phyloP scores from a whole-genome alignment of 2,329 filamentous ascomycete species.

The Xylaria sp. region DNA sequence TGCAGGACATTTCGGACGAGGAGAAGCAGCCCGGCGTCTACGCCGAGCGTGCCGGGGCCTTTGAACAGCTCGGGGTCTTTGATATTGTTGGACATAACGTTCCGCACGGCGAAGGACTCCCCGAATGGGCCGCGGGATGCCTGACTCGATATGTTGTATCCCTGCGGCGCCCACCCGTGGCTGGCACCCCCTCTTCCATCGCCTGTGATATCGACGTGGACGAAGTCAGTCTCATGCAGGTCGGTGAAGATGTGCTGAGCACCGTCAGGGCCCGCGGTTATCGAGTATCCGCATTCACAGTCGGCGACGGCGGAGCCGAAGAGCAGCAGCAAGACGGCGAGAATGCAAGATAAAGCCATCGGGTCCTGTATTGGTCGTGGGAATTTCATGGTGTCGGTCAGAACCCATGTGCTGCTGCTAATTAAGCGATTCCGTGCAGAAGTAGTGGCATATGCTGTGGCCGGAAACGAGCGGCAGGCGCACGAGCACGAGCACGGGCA shows the following conservation, averaged over 20 bases:
- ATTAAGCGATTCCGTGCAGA: background rate
- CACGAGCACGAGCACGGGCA: constrained; percentile 5
- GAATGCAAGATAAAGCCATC: constrained; percentile 18
- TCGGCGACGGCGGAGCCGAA: constrained; percentile 44
- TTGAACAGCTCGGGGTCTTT: constrained; percentile 48
- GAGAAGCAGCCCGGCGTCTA: constrained; percentile 61
- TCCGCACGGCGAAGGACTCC: constrained; percentile 63
- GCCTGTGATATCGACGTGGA: constrained; percentile 55
- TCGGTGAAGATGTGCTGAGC: constrained; percentile 66
- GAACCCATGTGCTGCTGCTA: background rate
- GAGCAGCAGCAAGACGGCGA: constrained; percentile 26
- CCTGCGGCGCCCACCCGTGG: constrained; percentile 65
- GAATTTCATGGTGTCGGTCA: constrained; percentile 11
- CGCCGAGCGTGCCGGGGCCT: constrained; percentile 51
- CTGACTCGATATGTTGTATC: constrained; percentile 67
- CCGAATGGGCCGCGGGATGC: constrained; percentile 67
- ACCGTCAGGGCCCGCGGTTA: constrained; percentile 51
- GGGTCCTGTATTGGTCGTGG: background rate
- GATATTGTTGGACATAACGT: constrained; percentile 61
- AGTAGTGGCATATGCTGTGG: constrained; percentile 4
- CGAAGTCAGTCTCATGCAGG: constrained; percentile 73
- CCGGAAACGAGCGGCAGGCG: constrained; percentile 16
- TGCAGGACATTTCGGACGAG: constrained; percentile 54
- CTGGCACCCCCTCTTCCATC: constrained; percentile 46
- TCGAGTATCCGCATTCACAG: constrained; percentile 76